A percentile compares a stretch with the other conserved stretches of the same genome.
These are phyloP conservation scores for Ballota nigra DNA, from an alignment of 257 asterid species.

Conservation along the genomic window DNA sequence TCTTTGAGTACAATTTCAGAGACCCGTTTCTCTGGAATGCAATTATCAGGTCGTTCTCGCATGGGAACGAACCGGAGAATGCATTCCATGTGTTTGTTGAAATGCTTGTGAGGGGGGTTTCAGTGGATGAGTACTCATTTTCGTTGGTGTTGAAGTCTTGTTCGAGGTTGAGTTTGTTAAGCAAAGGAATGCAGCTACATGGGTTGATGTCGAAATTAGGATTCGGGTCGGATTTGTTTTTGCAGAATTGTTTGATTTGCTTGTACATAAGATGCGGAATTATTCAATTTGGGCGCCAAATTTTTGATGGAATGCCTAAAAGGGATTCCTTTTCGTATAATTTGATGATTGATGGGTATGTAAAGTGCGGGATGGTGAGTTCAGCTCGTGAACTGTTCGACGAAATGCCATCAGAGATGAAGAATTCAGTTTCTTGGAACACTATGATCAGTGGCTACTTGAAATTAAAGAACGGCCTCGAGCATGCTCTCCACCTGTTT, in stretches of 20 bases:
- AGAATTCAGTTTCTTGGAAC: conserved; percentile 78
- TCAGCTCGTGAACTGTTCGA: conserved; percentile 61
- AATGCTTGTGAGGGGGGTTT: conserved; percentile 65
- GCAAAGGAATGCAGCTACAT: conserved; percentile 69
- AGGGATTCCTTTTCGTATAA: conserved; percentile 73
- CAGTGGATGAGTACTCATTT: conserved; percentile 61
- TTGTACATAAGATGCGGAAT: conserved; percentile 59
- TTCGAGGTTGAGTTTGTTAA: conserved; percentile 40
- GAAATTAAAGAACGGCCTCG: conserved; percentile 45
- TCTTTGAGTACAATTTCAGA: conserved; percentile 29
- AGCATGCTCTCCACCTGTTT: conserved; percentile 50
- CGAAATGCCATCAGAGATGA: conserved; percentile 47
- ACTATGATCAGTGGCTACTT: conserved; percentile 64
- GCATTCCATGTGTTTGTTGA: conserved; percentile 60
- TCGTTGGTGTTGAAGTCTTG: conserved; percentile 73
- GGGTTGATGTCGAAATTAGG: conserved; percentile 62
- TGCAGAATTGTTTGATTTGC: conserved; percentile 63
- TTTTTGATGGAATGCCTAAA: conserved; percentile 56
- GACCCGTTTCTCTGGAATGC: conserved; percentile 82
- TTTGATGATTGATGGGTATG: conserved; percentile 83
- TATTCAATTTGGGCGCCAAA: conserved; percentile 42
- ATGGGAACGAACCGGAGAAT: conserved; percentile 46
- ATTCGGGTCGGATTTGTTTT: conserved; percentile 50
- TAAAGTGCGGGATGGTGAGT: conserved; percentile 63
- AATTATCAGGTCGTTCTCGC: conserved; percentile 57